Evolutionary conservation across 768 basidiomycete genomes (phyloP).

Genomic region (Nidularia pulvinata): DNA sequence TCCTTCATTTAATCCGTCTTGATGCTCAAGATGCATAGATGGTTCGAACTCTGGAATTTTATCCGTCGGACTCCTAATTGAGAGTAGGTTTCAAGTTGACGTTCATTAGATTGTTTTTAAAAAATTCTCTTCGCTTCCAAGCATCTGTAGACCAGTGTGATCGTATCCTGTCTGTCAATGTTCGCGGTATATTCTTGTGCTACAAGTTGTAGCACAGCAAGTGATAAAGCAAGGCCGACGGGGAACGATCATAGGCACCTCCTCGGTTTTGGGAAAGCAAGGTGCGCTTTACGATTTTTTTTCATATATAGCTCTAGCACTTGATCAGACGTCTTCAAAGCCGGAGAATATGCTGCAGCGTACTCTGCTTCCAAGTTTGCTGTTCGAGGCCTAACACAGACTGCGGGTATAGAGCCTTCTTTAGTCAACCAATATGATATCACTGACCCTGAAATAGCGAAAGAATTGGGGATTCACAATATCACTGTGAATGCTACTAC

Average conservation of each 20-base stretch:
- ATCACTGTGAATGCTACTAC: constrained; percentile 34
- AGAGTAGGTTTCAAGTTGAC: constrained; percentile 14
- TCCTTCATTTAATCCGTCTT: background rate
- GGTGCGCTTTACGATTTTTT: constrained; percentile 16
- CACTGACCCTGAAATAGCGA: constrained; percentile 5
- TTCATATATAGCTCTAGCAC: background rate
- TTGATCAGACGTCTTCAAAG: background rate
- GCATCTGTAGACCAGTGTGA: constrained; percentile 28
- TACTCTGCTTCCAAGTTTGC: constrained; percentile 42
- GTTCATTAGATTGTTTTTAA: background rate
- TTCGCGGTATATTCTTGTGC: constrained; percentile 33
- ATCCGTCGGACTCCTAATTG: background rate
- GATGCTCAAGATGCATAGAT: background rate
- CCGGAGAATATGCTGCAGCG: constrained; percentile 2
- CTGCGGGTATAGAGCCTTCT: constrained; percentile 16
- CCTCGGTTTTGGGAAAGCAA: constrained; percentile 35
- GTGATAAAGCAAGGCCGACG: constrained; percentile 44
- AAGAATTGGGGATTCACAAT: constrained; percentile 15
- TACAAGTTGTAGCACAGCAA: constrained; percentile 35
- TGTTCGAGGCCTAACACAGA: constrained; percentile 36
- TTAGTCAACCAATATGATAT: too few species aligned
- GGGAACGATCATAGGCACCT: constrained; percentile 41
- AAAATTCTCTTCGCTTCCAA: background rate
- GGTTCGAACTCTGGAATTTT: background rate
- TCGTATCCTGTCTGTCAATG: constrained; percentile 26